Evolutionary conservation across 768 basidiomycete species (phyloP).

Genomic region (Suillus americanus): DNA sequence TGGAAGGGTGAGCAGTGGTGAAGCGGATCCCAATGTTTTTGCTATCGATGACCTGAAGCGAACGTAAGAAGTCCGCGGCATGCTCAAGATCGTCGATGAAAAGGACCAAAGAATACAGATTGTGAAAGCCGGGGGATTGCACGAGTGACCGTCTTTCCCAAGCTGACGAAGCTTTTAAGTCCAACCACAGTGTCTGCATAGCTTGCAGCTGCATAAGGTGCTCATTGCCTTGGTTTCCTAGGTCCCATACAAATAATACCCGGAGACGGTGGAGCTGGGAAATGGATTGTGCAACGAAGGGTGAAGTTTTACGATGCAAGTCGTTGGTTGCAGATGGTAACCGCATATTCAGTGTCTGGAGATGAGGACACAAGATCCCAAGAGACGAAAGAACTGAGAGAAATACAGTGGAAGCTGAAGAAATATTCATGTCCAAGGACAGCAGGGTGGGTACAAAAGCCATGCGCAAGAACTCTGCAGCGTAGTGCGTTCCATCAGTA

Average conservation of each 20-base stretch:
- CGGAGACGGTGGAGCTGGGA: neutral
- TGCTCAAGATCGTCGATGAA: neutral
- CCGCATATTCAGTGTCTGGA: neutral
- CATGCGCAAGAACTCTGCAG: constrained; percentile 24
- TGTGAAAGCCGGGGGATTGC: neutral
- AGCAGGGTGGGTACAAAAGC: constrained; percentile 23
- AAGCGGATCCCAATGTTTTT: neutral
- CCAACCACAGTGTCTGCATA: neutral
- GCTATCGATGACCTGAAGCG: neutral
- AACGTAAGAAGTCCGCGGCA: neutral
- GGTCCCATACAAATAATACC: neutral
- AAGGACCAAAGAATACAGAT: neutral
- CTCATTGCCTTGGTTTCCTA: neutral
- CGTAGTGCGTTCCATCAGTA: constrained; percentile 18
- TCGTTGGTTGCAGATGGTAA: neutral
- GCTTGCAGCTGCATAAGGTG: neutral
- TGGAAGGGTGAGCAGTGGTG: neutral
- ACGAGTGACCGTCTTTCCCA: neutral
- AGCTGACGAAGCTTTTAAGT: neutral
- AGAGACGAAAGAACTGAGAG: neutral
- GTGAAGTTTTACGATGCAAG: neutral
- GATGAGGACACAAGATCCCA: neutral
- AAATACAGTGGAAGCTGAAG: neutral
- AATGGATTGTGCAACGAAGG: neutral
- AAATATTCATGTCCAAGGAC: neutral